Conservation (phyloP, 2,329 filamentous ascomycete genomes). For the Fusarium sp. region DNA sequence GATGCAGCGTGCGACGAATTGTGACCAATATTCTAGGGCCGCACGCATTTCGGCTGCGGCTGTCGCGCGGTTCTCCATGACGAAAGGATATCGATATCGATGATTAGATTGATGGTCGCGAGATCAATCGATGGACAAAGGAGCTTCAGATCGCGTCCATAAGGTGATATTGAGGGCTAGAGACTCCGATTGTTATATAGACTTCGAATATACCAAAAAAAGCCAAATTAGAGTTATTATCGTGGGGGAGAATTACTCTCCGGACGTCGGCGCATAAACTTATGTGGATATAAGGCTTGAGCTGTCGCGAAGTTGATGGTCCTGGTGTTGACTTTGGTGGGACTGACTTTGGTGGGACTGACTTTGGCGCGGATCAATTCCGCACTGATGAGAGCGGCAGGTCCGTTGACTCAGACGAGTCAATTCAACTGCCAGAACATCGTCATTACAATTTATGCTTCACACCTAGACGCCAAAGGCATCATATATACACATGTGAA, state of each 20-base stretch:
- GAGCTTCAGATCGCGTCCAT: slow-evolving; percentile 24
- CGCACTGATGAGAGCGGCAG: background rate
- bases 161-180: background rate
- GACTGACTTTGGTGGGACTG: slow-evolving; percentile 27
- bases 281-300: slow-evolving; percentile 23
- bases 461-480: too few species aligned
- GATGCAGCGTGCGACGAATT: slow-evolving; percentile 65
- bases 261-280: slow-evolving; percentile 22
- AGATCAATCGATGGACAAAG: slow-evolving; percentile 12
- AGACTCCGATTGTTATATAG: background rate
- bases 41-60: slow-evolving; percentile 44
- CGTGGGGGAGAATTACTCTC: background rate
- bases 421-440: background rate
- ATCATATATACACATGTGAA: too few species aligned
- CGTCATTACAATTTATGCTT: too few species aligned
- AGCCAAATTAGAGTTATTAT: background rate
- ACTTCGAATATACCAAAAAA: background rate
- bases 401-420: background rate
- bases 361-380: slow-evolving; percentile 30
- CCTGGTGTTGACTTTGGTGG: slow-evolving; percentile 27
- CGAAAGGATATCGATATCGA: slow-evolving; percentile 1
- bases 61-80: slow-evolving; percentile 47
- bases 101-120: background rate
- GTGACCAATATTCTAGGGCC: slow-evolving; percentile 60
- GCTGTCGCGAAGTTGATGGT: slow-evolving; percentile 23